phyloP scores from a whole-genome alignment of 2,329 filamentous ascomycete species.

The Calonectria pseudoturangicola region DNA sequence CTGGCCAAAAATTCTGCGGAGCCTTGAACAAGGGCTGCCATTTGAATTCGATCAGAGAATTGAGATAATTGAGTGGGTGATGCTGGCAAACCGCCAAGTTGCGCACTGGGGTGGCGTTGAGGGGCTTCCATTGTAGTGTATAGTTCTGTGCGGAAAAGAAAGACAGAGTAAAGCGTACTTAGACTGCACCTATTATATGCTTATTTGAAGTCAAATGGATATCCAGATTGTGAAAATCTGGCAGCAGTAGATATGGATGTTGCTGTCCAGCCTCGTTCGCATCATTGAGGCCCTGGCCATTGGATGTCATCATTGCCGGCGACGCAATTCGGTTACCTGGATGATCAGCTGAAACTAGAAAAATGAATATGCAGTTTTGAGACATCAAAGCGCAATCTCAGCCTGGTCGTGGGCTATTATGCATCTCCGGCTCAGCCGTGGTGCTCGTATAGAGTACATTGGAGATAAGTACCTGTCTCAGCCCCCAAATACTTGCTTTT shows the following conservation, averaged over 20 bases:
- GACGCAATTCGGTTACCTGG: background rate
- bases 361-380: conserved; percentile 3
- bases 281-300: background rate
- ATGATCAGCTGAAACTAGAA: background rate
- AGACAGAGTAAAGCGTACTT: too few relatives aligned
- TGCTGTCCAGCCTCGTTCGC: background rate
- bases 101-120: background rate
- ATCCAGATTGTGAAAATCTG: background rate
- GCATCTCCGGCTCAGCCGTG: background rate
- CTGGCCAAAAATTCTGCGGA: conserved; percentile 26
- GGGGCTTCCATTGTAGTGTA: background rate
- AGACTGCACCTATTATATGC: background rate
- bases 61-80: background rate
- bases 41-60: background rate
- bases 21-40: background rate
- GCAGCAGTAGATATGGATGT: background rate
- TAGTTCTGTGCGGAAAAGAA: background rate
- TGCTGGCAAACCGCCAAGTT: conserved; percentile 1
- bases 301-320: too few relatives aligned
- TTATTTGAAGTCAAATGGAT: too few relatives aligned
- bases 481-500: conserved; percentile 11
- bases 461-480: background rate
- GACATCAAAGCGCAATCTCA: background rate
- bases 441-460: conserved; percentile 2
- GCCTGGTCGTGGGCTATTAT: background rate